Evolutionary conservation across 345 rosid species (phyloP).

Genomic region (Conringia planisiliqua): DNA sequence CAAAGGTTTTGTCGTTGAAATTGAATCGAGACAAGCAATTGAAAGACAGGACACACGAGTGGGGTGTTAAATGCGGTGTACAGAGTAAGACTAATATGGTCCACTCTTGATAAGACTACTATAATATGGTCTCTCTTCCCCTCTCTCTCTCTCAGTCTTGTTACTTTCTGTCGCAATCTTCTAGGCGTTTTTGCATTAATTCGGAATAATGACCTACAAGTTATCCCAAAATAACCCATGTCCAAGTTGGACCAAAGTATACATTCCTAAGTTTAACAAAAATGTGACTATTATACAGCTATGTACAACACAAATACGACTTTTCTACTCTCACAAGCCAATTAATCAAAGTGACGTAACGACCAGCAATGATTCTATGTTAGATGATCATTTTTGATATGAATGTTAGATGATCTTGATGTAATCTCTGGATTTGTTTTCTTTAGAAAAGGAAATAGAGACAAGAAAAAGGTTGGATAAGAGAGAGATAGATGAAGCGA

Average conservation of each 20-base stretch:
- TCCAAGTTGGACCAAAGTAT: constrained; percentile 9
- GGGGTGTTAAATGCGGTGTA: constrained; percentile 33
- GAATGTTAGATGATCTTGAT: not conserved
- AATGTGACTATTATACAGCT: constrained; percentile 8
- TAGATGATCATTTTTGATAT: too few relatives aligned
- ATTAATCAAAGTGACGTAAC: not conserved
- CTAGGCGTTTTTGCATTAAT: constrained; percentile 24
- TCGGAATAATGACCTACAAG: constrained; percentile 7
- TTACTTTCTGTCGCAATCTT: constrained; percentile 32
- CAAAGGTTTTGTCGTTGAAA: constrained; percentile 26
- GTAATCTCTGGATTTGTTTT: not conserved
- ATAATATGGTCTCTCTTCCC: not conserved
- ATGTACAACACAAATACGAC: not conserved
- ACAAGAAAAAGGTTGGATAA: constrained; percentile 12
- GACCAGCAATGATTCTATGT: not conserved
- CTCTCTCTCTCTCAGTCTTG: constrained; percentile 9
- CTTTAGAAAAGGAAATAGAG: not conserved
- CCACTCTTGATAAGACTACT: constrained; percentile 15
- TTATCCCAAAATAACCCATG: not conserved
- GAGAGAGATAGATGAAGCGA: constrained; percentile 13
- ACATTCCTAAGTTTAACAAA: constrained; percentile 9
- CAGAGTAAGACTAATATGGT: constrained; percentile 26
- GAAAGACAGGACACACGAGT: constrained; percentile 38
- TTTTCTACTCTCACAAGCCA: not conserved
- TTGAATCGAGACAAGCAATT: constrained; percentile 22